These are phyloP conservation scores for Colletotrichum sp. DNA, from an alignment of 2,329 filamentous ascomycete species.

Conservation along the genomic window DNA sequence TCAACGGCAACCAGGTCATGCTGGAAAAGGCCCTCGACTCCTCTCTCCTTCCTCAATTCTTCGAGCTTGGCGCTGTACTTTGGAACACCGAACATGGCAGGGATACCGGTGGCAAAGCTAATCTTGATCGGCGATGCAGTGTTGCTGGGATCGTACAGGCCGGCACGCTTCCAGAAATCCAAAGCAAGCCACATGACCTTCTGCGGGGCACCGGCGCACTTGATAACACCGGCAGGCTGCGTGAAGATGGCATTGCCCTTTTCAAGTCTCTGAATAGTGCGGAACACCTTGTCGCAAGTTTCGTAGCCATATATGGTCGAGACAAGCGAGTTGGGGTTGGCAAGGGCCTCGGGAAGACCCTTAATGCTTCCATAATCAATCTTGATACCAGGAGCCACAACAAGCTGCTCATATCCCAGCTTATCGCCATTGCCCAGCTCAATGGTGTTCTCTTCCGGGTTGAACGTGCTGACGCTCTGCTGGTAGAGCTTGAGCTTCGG, in stretches of 20 bases:
- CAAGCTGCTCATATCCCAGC: conserved; percentile 67
- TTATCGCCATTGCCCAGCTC: conserved; percentile 60
- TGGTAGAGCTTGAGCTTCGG: conserved; percentile 67
- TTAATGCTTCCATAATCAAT: conserved; percentile 57
- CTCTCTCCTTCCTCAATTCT: conserved; percentile 55
- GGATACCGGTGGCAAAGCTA: conserved; percentile 59
- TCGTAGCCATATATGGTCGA: conserved; percentile 65
- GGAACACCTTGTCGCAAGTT: conserved; percentile 57
- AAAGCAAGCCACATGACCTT: conserved; percentile 68
- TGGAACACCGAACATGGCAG: conserved; percentile 64
- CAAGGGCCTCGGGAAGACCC: conserved; percentile 61
- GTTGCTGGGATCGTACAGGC: conserved; percentile 50
- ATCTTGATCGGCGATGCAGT: conserved; percentile 52
- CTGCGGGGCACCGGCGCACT: conserved; percentile 67
- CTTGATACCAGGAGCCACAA: conserved; percentile 64
- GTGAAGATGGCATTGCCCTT: conserved; percentile 63
- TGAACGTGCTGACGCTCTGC: conserved; percentile 52
- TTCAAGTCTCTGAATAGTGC: conserved; percentile 49
- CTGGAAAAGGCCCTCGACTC: conserved; percentile 63
- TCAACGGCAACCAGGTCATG: conserved; percentile 60
- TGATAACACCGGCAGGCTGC: conserved; percentile 62
- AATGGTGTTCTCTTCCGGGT: conserved; percentile 61
- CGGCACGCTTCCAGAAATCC: conserved; percentile 61
- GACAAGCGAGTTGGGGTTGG: conserved; percentile 50
- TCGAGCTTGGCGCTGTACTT: conserved; percentile 63